Evolutionary conservation across 768 basidiomycete species (phyloP), one percentile per base, ranked within the genome.

Genomic region (Pleurotus tuoliensis): DNA sequence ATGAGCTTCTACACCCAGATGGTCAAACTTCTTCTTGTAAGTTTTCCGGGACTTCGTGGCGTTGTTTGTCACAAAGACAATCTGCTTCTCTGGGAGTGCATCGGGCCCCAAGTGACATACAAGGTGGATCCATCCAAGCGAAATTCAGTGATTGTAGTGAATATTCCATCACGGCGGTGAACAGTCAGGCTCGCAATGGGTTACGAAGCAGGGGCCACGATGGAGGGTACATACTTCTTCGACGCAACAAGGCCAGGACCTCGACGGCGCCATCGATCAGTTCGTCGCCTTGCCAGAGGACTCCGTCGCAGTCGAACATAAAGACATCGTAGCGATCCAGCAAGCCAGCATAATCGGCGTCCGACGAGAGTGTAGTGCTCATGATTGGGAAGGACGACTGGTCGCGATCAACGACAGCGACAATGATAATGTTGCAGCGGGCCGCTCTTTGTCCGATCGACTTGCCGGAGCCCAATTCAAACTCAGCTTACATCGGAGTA

Each of bases 1-100:
- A 66, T 86, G 78, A 34, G 86, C 92, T 67, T 93, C 79, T 37
- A 98, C 79, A 40, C 91, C 94, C 52, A 98, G 81, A 64, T 85
- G 79, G 71, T 98, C 93, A 67, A 99, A 97, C 71, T 95, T 96
- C 45, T 73, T 73, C 77, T 92, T 94, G 82, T 95, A 95, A 68
- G 74, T 86, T 67, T 73, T 83, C 60, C 97, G 77, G 4, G 94
- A 96, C 73, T 98, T 96, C 55, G 88, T 92, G 46, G 96, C 95
- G 68, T 98, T 99, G 74, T 99, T 99, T 15, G 95, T 98, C 50
- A 97, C 94, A 66, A 98, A 98, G 8, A 98, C 72, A 30, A 97
- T 74, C 58, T 83, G 80, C 78, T 92, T 98, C 66, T 80, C 93
- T 93, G 69, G 37, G 30, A 9, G 22, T 22, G 41, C 57, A 59